These are phyloP conservation scores for Picea mariana DNA, from an alignment of 83 land plant species.

Conservation along the genomic window DNA sequence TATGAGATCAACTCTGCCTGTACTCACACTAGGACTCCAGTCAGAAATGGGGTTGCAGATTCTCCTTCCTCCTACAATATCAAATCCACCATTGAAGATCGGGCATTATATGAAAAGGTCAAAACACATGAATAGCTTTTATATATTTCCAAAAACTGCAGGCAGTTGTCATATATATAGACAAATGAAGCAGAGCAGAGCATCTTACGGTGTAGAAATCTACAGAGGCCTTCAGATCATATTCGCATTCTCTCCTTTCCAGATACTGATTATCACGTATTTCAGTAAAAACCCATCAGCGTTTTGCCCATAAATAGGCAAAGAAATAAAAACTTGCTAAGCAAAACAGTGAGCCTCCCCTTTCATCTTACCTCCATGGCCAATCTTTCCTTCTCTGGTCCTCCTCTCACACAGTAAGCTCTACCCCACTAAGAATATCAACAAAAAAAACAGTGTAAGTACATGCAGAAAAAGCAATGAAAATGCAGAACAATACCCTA, in stretches of 20 bases:
- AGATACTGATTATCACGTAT: constrained; percentile 3
- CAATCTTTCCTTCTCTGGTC: too few relatives aligned
- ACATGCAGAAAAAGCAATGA: background rate
- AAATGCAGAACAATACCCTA: background rate
- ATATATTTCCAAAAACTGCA: background rate
- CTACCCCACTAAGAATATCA: too few relatives aligned
- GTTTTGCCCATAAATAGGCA: too few relatives aligned
- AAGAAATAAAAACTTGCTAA: too few relatives aligned
- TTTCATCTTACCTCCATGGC: background rate
- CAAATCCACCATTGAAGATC: background rate
- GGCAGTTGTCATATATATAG: background rate
- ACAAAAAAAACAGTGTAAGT: too few relatives aligned
- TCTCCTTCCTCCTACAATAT: constrained; percentile 42
- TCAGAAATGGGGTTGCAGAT: constrained; percentile 29
- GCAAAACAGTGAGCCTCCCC: too few relatives aligned
- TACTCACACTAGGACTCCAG: constrained; percentile 66
- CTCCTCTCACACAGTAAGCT: too few relatives aligned
- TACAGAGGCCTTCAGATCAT: too few relatives aligned
- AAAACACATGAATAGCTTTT: background rate
- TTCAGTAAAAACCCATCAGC: background rate
- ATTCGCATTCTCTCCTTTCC: too few relatives aligned
- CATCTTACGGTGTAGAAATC: too few relatives aligned
- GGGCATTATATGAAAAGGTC: background rate
- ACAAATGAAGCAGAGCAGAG: too few relatives aligned
- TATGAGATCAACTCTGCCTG: too few relatives aligned